A percentile compares a stretch with the other conserved stretches of the same genome.
phyloP scores from a whole-genome alignment of 768 basidiomycete species.

The Pleurotus sapidus region DNA sequence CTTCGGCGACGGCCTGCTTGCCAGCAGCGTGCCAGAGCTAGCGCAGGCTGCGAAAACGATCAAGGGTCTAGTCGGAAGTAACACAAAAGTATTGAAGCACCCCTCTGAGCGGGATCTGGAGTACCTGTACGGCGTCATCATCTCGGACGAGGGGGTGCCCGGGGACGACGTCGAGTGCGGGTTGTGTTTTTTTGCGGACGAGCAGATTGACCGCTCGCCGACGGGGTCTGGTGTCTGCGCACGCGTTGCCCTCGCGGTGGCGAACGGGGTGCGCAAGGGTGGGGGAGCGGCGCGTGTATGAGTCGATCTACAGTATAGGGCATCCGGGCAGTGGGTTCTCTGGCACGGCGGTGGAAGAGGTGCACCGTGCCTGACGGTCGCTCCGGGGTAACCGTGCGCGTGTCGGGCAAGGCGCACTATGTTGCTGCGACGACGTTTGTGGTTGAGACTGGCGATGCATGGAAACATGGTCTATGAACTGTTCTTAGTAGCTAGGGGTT shows the following conservation, averaged over 20 bases:
- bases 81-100: slow-evolving; percentile 23
- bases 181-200: slow-evolving; percentile 35
- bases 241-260: slow-evolving; percentile 32
- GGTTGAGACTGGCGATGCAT: neutral
- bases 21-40: slow-evolving; percentile 17
- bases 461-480: neutral
- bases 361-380: neutral
- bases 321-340: slow-evolving; percentile 19
- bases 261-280: slow-evolving; percentile 20
- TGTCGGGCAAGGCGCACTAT: slow-evolving; percentile 24
- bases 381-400: slow-evolving; percentile 21
- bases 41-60: slow-evolving; percentile 26
- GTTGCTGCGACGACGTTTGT: too few species aligned
- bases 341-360: slow-evolving; percentile 19
- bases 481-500: too few species aligned
- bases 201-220: slow-evolving; percentile 38
- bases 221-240: slow-evolving; percentile 36
- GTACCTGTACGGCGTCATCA: slow-evolving; percentile 35
- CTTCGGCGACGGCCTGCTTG: slow-evolving; percentile 22
- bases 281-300: slow-evolving; percentile 26
- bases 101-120: slow-evolving; percentile 28
- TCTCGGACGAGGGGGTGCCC: slow-evolving; percentile 22
- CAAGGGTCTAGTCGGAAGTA: slow-evolving; percentile 19
- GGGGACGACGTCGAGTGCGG: slow-evolving; percentile 16
- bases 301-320: slow-evolving; percentile 28